Base-by-base conservation (phyloP, 2,329 filamentous ascomycete genomes). In the Monilinia laxa region DNA sequence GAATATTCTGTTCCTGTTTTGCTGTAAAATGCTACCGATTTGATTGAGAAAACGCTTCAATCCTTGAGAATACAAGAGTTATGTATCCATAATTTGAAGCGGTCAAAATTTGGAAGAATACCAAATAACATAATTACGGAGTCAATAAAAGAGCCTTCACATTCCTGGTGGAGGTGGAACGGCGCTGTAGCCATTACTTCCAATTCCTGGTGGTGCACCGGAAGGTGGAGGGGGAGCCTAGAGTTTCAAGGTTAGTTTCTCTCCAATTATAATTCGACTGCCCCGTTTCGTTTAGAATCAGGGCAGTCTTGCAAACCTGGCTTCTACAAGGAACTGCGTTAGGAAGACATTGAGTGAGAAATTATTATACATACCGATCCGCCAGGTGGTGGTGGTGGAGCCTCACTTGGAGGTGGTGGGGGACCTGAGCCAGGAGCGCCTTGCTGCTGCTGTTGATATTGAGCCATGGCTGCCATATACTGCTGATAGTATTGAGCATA, bases 401-500 rank as follows among this genome's bases (percentile, higher is more conserved):
- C 83, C 71, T 65, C 71, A 38, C 49, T 69, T n/a, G 86, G 85
- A 14, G 87, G 86, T 52, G 82, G 82, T 23, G 81, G 81, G 70
- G 85, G 82, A 28, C 77, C 74, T 68, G 82, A 79, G 65, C 79
- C 73, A 56, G 76, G 73, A 69, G 82, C 75, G 65, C 81, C 80
- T 56, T 68, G 54, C 62, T 69, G 69, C 64, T 83, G 79, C 68
- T 82, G 79, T 57, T 78, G 76, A 63, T 79, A 81, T 57, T 82
- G 81, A 72, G 85, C 84, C 18, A 81, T 80, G 62, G 81, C 81
- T 23, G 84, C 84, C 71, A 86, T 86, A 72, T 90, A 90, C 73
- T 91, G 88, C 75, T 91, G 87, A 73, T 92, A 92, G 78, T 90
- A 89, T 72, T 90, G 88, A 70, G 85, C 81, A 72, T 89, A 89